Base-by-base conservation (phyloP, 495 filamentous ascomycete genomes). In the Pyrenula aspistea region DNA sequence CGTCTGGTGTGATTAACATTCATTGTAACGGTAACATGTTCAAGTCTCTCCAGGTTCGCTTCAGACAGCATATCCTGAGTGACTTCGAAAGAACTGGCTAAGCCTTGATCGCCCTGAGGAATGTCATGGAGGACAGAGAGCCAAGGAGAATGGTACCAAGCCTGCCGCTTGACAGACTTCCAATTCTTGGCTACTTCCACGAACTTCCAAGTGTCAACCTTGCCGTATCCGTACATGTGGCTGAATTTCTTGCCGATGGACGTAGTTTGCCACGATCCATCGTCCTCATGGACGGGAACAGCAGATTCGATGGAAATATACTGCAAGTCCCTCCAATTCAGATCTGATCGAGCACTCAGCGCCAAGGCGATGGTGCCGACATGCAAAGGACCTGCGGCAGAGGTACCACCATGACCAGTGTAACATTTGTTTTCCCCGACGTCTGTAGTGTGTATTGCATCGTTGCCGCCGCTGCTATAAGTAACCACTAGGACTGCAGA, bases 1-100 rank as follows among this genome's bases (percentile, higher is more conserved):
- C 93, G 86, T 56, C 83, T 82, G 8, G 80, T 83, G 61, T 98
- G 93, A 55, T 84, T 77, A 50, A 96, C 77, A 63, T 98, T 98
- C 92, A 97, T 98, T 1, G 91, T 97, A 51, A 98, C 84, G 31
- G 91, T 96, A 56, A 98, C 86, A 72, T 98, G 93, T 69, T 98
- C 93, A 19, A 98, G 61, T 10, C 84, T 78, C 62, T 83, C 87
- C 10, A 98, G 68, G 64, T 98, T 98, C 51, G 92, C 91, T 15
- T 81, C 73, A 60, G 84, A 76, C 20, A 96, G 71, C 76, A 88
- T 85, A 11, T 88, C 79, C 36, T 77, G 63, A 11, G 87, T 95
- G 53, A 97, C 83, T 47, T 85, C 80, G 61, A 91, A 93, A 23
- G 73, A 76, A 55, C 87, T 88, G 10, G 85, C 77, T 42, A 98